Base-by-base conservation (phyloP, 2,329 filamentous ascomycete genomes). In the Aureobasidium mangrovei region DNA sequence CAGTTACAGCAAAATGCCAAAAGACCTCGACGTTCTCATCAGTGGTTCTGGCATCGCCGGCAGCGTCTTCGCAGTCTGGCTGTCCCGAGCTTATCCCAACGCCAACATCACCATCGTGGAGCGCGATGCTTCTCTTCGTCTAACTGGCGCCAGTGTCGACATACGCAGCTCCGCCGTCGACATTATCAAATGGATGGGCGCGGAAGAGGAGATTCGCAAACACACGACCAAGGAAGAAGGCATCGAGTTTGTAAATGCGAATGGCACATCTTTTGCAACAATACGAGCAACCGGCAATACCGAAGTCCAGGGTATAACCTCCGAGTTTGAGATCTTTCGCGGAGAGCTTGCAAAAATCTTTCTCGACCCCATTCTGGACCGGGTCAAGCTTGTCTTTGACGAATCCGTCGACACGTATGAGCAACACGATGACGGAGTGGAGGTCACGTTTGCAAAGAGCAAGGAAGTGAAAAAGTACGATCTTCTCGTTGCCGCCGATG, bases 401-500 rank as follows among this genome's bases (percentile, higher is more conserved):
- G 69, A 74, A 58, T 67, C 70, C 56, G 60, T 74, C 58, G 24
- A 43, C 7, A 31, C 10, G 3, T 53, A 53, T 39, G 61, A 67
- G 42, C 66, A 69, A 39, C 39, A 56, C 41, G 59, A 65, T 6
- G 62, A 65, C n/a, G 64, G 65, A 0, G 60, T 73, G 43, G 65
- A 58, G 2, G 71, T 77, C 31, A 66, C 72, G 31, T 75, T 76
- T 56, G 59, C 64, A 10, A 73, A 72, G 40, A 65, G 69, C 28
- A 58, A 61, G 3, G 66, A 66, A 6, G 58, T 66, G 4, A 47
- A 67, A 3, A 60, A 69, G n/a, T 77, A 67, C 57, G 75, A 77
- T 54, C 69, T 79, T 3, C 70, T 79, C 12, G 71, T 78, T 9
- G 75, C 72, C 26, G 73, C 70, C 53, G 76, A 78, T 56, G 76